phyloP scores from a whole-genome alignment of 768 basidiomycete species.

The Fomitopsis serialis region DNA sequence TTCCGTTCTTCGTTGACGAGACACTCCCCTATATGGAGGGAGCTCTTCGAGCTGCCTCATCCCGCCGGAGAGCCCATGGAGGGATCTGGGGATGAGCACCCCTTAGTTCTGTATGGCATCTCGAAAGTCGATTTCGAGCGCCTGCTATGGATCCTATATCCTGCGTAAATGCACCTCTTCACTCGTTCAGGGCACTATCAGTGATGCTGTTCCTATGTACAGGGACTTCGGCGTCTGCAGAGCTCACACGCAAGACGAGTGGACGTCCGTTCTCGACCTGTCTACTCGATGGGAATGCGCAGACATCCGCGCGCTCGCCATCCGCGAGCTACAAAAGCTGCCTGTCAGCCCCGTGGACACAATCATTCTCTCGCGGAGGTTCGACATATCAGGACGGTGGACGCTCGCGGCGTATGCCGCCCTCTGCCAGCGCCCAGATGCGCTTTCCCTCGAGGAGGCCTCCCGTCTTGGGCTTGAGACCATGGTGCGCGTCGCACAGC shows the following conservation, averaged over 20 bases:
- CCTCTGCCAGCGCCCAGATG: conserved; percentile 5
- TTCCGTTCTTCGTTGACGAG: conserved; percentile 12
- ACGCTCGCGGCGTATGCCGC: conserved; percentile 6
- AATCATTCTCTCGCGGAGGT: conserved; percentile 7
- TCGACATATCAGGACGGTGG: conserved; percentile 3
- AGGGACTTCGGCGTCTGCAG: conserved; percentile 5
- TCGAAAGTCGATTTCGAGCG: conserved; percentile 9
- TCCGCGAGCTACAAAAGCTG: conserved; percentile 1
- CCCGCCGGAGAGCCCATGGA: conserved; percentile 8
- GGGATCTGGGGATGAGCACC: conserved; percentile 9
- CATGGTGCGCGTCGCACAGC: conserved; percentile 5
- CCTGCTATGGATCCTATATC: conserved; percentile 11
- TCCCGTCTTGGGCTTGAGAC: conserved; percentile 3
- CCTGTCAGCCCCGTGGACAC: conserved; percentile 8
- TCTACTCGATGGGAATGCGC: conserved; percentile 14
- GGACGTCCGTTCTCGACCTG: conserved; percentile 13
- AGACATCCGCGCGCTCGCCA: conserved; percentile 6
- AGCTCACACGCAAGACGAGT: conserved; percentile 10
- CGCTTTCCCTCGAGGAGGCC: conserved; percentile 7
- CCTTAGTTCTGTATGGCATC: conserved; percentile 10
- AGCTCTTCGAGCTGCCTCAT: conserved; percentile 11
- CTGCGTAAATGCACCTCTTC: conserved; percentile 6
- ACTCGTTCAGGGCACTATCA: neutral
- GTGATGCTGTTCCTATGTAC: neutral
- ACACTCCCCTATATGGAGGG: conserved; percentile 11